Evolutionary conservation across 805 yeast species (phyloP).

Genomic region (Dipodascus geniculatus): DNA sequence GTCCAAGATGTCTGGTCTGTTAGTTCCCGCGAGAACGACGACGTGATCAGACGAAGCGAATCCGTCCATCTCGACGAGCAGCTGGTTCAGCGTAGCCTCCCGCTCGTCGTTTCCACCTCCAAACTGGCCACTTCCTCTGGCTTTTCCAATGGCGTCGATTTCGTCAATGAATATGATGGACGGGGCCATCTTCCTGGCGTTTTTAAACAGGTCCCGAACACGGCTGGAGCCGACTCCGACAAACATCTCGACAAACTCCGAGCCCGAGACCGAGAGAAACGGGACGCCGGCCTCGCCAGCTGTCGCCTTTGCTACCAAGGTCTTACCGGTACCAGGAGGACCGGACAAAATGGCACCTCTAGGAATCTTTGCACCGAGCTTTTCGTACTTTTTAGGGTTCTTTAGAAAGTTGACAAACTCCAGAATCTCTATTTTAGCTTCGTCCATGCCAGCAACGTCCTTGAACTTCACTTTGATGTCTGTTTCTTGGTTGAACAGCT

Average conservation of each 20-base stretch:
- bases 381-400: constrained; percentile 81
- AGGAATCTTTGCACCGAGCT: constrained; percentile 93
- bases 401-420: constrained; percentile 92
- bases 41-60: constrained; percentile 84
- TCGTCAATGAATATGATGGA: constrained; percentile 95
- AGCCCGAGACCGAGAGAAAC: constrained; percentile 92
- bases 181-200: constrained; percentile 91
- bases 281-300: constrained; percentile 99
- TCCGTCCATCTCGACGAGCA: constrained; percentile 98
- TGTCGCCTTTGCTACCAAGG: constrained; percentile 92
- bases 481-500: constrained; percentile 81
- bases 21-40: constrained; percentile 95
- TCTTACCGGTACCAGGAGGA: constrained; percentile 99
- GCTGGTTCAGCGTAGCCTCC: constrained; percentile 90
- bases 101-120: constrained; percentile 88
- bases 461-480: constrained; percentile 79
- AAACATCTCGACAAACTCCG: constrained; percentile 97
- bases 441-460: constrained; percentile 96
- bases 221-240: constrained; percentile 99
- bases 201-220: constrained; percentile 87
- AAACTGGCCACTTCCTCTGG: constrained; percentile 52
- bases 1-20: constrained; percentile 88
- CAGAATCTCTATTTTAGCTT: constrained; percentile 95
- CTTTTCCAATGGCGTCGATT: constrained; percentile 98
- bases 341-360: constrained; percentile 96